These are phyloP conservation scores for Colletotrichum abscissum DNA, from an alignment of 2,329 filamentous ascomycete species.

Conservation along the genomic window DNA sequence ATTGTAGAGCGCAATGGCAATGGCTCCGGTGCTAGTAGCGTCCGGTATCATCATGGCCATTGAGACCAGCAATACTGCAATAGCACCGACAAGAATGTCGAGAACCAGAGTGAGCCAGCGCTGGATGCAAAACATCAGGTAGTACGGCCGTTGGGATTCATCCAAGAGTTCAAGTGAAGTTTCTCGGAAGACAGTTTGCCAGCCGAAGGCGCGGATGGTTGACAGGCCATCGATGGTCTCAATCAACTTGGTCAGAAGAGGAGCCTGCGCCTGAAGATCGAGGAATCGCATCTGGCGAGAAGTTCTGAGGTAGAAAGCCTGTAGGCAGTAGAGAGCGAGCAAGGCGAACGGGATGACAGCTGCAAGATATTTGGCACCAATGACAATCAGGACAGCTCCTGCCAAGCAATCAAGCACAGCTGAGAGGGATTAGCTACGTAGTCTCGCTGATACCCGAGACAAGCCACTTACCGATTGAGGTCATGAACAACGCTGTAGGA, in stretches of 20 bases:
- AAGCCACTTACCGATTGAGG: background rate
- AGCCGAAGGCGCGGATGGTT: slow-evolving; percentile 44
- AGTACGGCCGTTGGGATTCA: slow-evolving; percentile 43
- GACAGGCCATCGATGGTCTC: slow-evolving; percentile 48
- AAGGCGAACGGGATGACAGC: slow-evolving; percentile 55
- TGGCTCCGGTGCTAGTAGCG: slow-evolving; percentile 28
- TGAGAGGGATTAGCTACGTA: background rate
- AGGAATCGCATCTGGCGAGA: slow-evolving; percentile 67
- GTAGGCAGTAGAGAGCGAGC: slow-evolving; percentile 40
- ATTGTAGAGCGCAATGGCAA: slow-evolving; percentile 45
- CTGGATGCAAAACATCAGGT: slow-evolving; percentile 60
- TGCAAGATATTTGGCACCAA: slow-evolving; percentile 57
- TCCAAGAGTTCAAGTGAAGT: slow-evolving; percentile 27
- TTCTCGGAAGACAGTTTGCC: slow-evolving; percentile 28
- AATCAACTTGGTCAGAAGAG: slow-evolving; percentile 54
- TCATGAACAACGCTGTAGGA: slow-evolving; percentile 20
- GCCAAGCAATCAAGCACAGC: slow-evolving; percentile 6
- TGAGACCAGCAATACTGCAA: slow-evolving; percentile 38
- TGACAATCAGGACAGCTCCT: slow-evolving; percentile 51
- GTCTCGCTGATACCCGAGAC: rapidly evolving
- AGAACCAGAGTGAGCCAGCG: slow-evolving; percentile 61
- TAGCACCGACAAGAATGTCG: slow-evolving; percentile 47
- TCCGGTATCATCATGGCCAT: slow-evolving; percentile 16
- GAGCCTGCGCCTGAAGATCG: slow-evolving; percentile 65
- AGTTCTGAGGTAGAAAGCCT: slow-evolving; percentile 55